Evolutionary conservation across 345 rosid species (phyloP), one percentile per base, ranked within the genome.

Genomic region (Linum usitatissimum): DNA sequence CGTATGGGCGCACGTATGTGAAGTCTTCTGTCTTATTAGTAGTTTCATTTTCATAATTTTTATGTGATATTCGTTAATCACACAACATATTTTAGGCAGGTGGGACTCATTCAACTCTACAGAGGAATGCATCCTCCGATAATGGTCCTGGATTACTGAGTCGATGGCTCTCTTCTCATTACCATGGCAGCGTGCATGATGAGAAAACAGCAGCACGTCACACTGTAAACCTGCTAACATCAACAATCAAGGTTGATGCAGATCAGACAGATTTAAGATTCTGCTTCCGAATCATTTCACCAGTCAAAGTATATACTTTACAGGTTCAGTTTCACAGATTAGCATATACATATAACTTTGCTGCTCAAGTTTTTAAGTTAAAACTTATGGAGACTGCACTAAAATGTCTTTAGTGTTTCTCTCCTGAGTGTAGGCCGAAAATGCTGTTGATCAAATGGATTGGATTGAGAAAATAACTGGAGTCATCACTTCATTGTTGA

Each of bases 401-500:
- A 18, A 28, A 12, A 19, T 55, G 18, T 55, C 38, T 34, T 7
- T 4, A 34, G 38, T 34, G 38, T 18, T 28, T 18, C 12, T 55
- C 4, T 79, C 76, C 91, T 86, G 87, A 76, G 86, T 81, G 84
- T 96, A 94, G 99, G 97, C 99, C 72, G 99, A 94, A 78, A 94
- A 97, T 71, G 93, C 93, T 34, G 76, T 81, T 30, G 99, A 94
- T 78, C 97, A 90, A 75, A 94, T 81, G 95, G 99, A 90, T 72
- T 94, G 99, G 99, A 86, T 94, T 67, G 97, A 94, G 62, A 94
- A 94, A 79, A 94, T 90, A 74, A 94, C 93, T 1, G 99, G 97
- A 69, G 99, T 94, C 74, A 94, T 94, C 80, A 89, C 99, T 61
- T 94, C 99, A 51, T 80, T 94, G 51, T 96, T 90, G 59, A 94